Base-by-base conservation (phyloP, 1,139 yeast species). In the Suhomyces guaymorum region DNA sequence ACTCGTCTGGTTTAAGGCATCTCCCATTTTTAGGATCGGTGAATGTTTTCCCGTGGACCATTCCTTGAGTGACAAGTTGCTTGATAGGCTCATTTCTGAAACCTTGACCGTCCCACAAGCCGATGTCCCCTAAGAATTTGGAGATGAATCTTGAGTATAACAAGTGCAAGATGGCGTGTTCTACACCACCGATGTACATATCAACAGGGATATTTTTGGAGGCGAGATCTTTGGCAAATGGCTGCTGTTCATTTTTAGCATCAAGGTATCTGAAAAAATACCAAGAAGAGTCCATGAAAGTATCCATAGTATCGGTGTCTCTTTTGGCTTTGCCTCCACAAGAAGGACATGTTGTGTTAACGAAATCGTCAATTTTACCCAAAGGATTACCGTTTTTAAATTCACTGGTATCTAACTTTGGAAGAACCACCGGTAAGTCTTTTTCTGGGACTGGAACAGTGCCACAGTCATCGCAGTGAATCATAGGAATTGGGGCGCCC, bases 211-310 rank as follows among this genome's bases (percentile, higher is more conserved):
- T 66, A 24, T 70, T 51, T 26, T 66, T 57, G 7, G 77, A 61
- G 0, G 82, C 92, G n/a, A 57, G 61, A 3, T 66, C 66, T 31
- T 55, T 54, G 26, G 61, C 63, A 49, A 92, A 86, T 1, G 88
- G 82, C 28, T 47, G 45, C 0, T 51, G 33, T 0, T 54, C 44
- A 55, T 92, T 92, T 19, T 80, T 59, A 0, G 95, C 67, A 54
- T 92, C 98, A 9, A 82, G 62, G 51, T 78, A 90, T 39, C 98
- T 74, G 65, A 92, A 82, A 56, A 78, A 86, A 57, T 92, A 92
- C 98, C 98, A 92, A 2, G 97, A 88, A 9, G 96, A 86, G 59
- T 92, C 98, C 81, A 92, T 90, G 51, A 92, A 92, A 0, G 98
- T 92, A 54, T 92, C 98, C 98, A 92, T 92, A 0, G 98, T 92